Evolutionary conservation across 1,139 yeast genomes (phyloP).

Genomic region (Magnusiomyces sp.): DNA sequence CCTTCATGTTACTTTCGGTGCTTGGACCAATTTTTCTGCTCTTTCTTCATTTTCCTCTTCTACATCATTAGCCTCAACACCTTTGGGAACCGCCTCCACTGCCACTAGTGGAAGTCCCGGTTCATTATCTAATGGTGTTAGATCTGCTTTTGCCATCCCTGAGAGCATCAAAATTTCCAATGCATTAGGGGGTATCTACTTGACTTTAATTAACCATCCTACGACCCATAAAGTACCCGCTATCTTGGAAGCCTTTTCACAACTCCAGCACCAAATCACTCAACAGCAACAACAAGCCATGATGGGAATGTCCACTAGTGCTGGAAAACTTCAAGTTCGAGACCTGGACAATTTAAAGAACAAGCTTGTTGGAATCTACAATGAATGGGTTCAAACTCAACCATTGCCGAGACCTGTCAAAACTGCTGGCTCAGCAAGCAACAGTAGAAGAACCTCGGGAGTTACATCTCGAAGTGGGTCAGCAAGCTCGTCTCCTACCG

Average conservation of each 20-base stretch:
- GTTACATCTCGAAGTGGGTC: not conserved
- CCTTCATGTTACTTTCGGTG: not conserved
- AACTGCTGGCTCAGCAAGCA: not conserved
- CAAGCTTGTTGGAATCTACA: conserved; percentile 2
- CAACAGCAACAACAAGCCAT: not conserved
- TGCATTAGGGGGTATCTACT: conserved; percentile 3
- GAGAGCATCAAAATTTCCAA: conserved; percentile 1
- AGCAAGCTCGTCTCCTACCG: not conserved
- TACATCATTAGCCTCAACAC: not conserved
- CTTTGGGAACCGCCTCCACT: not conserved
- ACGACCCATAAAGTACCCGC: conserved; percentile 4
- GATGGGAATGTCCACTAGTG: too few relatives aligned
- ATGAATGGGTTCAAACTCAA: conserved; percentile 2
- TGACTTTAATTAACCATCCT: not conserved
- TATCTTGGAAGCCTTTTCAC: not conserved
- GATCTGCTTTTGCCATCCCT: not conserved
- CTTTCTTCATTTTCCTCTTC: not conserved
- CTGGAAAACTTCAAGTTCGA: not conserved
- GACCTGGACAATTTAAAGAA: not conserved
- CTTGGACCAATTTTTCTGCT: conserved; percentile 1
- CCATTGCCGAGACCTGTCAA: not conserved
- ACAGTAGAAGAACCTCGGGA: not conserved
- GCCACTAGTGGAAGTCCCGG: too few relatives aligned
- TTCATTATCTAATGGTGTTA: not conserved
- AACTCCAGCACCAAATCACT: not conserved